phyloP scores from a whole-genome alignment of 208 protist species.

The Wallacemonas sp. region DNA sequence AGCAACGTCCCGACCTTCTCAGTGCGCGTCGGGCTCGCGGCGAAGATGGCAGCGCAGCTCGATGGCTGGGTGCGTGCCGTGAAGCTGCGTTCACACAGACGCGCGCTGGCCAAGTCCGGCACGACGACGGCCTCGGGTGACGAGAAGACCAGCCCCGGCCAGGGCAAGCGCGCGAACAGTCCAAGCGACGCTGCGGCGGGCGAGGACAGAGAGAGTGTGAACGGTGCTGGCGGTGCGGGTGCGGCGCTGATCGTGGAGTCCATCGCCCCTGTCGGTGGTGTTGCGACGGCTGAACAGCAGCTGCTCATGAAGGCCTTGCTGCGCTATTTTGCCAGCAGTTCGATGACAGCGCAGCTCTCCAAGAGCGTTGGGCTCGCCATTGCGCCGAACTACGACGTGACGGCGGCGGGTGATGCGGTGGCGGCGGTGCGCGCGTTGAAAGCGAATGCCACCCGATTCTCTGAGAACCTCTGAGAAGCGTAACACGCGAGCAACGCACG shows the following conservation, averaged over 20 bases:
- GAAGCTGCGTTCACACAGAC: neutral
- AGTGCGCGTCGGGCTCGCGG: neutral
- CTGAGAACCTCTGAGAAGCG: slow-evolving; percentile 16
- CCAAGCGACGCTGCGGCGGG: neutral
- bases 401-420: slow-evolving; percentile 36
- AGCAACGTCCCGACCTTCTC: too few relatives aligned
- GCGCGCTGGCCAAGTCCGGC: neutral
- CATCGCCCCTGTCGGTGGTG: slow-evolving; percentile 33
- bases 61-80: neutral
- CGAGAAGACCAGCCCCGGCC: too few relatives aligned
- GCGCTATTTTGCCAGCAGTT: slow-evolving; percentile 32
- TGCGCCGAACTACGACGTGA: slow-evolving; percentile 51
- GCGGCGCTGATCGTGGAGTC: slow-evolving; percentile 15
- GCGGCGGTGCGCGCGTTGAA: slow-evolving; percentile 31
- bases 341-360: slow-evolving; percentile 38
- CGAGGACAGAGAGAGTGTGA: neutral
- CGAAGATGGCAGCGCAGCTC: slow-evolving; percentile 13
- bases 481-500: too few relatives aligned
- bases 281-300: slow-evolving; percentile 48
- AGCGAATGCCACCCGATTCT: neutral
- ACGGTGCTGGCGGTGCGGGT: neutral
- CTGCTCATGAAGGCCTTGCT: slow-evolving; percentile 45
- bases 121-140: neutral
- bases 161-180: too few relatives aligned
- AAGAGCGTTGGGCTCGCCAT: slow-evolving; percentile 45